Percentiles rank a stretch among this genome's conserved stretches.
Evolutionary conservation across 176 grass and related monocot genomes (phyloP).

Genomic region (Triticum urartu): DNA sequence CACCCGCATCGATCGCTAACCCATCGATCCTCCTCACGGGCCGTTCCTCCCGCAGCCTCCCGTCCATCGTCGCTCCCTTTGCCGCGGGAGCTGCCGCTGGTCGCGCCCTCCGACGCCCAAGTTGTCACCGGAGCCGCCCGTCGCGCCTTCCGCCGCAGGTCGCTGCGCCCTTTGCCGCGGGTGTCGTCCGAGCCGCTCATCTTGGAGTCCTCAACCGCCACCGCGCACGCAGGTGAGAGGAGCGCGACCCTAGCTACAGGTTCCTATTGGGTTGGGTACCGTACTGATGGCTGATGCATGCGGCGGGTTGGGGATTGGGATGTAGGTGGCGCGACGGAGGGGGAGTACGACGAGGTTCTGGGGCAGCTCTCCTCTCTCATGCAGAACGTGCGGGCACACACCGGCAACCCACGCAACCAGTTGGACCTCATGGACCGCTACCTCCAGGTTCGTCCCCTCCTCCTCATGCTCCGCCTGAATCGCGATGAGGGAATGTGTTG

Average conservation of each 20-base stretch:
- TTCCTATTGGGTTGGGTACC: neutral
- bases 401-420: slow-evolving; percentile 62
- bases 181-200: too few relatives aligned
- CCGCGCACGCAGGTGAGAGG: slow-evolving; percentile 32
- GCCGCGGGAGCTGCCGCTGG: too few relatives aligned
- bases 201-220: neutral
- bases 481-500: neutral
- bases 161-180: too few relatives aligned
- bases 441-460: slow-evolving; percentile 53
- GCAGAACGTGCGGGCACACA: slow-evolving; percentile 60
- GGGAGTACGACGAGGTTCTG: slow-evolving; percentile 72
- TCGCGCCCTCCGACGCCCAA: too few relatives aligned
- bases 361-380: slow-evolving; percentile 69
- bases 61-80: too few relatives aligned
- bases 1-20: too few relatives aligned
- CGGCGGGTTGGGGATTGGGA: neutral
- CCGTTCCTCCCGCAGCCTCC: too few relatives aligned
- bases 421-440: slow-evolving; percentile 85
- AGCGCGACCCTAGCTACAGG: neutral
- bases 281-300: neutral
- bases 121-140: too few relatives aligned
- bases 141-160: too few relatives aligned
- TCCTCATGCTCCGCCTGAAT: neutral
- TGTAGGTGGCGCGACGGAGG: neutral
- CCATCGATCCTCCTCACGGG: too few relatives aligned